phyloP scores from a whole-genome alignment of 202 grass and related monocot species.

The Cymbopogon flexuosus region DNA sequence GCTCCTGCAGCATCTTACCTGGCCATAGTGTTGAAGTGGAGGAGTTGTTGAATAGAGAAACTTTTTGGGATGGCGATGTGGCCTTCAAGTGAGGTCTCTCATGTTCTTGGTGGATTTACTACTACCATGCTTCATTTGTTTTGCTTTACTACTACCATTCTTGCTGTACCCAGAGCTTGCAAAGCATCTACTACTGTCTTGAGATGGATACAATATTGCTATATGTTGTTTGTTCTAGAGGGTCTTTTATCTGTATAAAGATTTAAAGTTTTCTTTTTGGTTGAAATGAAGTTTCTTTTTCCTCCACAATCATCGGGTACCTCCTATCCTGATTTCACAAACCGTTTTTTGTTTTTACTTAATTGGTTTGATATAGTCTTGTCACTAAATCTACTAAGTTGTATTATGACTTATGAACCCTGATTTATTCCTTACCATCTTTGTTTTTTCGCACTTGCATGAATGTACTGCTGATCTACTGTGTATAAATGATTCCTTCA shows the following conservation, averaged over 20 bases:
- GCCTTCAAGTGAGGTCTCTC: slow-evolving; percentile 1
- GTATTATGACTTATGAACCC: neutral
- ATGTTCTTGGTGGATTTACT: slow-evolving; percentile 2
- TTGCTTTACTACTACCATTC: neutral
- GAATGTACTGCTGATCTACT: neutral
- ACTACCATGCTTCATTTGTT: neutral
- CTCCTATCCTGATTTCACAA: neutral
- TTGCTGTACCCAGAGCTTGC: slow-evolving; percentile 16
- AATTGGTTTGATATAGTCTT: neutral
- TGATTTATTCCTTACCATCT: neutral
- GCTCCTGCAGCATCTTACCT: neutral
- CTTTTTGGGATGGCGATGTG: slow-evolving; percentile 19
- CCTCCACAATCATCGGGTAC: neutral
- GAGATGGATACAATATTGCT: neutral
- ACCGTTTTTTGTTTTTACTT: neutral
- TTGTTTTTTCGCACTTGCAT: neutral
- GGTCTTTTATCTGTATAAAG: neutral
- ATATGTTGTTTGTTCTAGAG: neutral
- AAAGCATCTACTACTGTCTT: neutral
- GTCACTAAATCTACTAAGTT: neutral
- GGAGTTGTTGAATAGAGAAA: neutral
- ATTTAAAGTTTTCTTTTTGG: neutral
- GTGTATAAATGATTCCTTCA: neutral
- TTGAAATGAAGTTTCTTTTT: neutral
- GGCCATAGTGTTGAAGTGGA: neutral